Evolutionary conservation across 495 filamentous ascomycete species (phyloP), one percentile per base, ranked within the genome.

Genomic region (Penicillium pulvis): DNA sequence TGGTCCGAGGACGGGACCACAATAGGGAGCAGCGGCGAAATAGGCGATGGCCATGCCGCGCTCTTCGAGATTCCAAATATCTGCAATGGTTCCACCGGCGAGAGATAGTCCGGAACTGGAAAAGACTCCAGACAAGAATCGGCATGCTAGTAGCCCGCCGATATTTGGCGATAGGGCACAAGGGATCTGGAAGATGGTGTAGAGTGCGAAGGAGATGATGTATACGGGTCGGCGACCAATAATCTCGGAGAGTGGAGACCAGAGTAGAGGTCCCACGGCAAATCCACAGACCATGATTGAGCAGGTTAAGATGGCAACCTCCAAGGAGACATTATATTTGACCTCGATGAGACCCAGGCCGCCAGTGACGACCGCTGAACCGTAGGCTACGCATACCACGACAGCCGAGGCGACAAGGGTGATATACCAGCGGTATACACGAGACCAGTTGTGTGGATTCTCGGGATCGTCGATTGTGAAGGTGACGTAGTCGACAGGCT

Each of bases 181-280:
- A 2, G 82, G 81, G 31, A 88, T 80, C 36, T 85, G 77, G 67
- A 87, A 86, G 61, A 86, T 77, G 6, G 68, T 66, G 59, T 87
- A 85, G 35, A 77, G 53, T 23, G 69, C 36, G 44, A 82, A 71
- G 26, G 82, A 83, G 45, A 79, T 67, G 57, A 85, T 80, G 19
- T 87, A 75, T 6, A 85, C 84, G 19, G 66, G 61, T 50, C 77
- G 75, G 33, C 92, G 82, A 44, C 92, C 92, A 60, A 84, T 85
- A 49, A 95, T 78, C 66, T 96, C 92, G 7, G 87, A 91, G 4
- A 92, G 69, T 0, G 92, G 92, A 6, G 79, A 83, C 71, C 75
- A 87, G 11, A 85, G 57, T 0, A 81, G 62, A 6, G 84, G 85
- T 5, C 83, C 85, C 16, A 82, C 58, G 12, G 76, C 74, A 35